Base-by-base conservation (phyloP, 1,284 basidiomycete species). In the Irpex sp. region DNA sequence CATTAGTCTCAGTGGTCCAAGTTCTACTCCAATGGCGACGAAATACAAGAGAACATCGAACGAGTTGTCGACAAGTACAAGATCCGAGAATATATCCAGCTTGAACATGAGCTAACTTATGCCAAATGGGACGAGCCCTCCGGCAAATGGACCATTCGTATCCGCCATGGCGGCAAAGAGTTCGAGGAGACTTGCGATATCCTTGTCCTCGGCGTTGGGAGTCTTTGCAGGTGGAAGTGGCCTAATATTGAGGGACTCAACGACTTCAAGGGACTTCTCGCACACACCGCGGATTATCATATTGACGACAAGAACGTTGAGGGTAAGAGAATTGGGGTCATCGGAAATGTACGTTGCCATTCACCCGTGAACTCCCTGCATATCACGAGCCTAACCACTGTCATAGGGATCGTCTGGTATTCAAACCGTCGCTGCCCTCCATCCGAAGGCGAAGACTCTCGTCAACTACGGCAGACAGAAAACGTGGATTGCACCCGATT, bases 381-480 rank as follows among this genome's bases (percentile, higher is more conserved):
- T 13, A 47, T n/a, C 2, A 47, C n/a, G 40, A 47, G 2, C 40
- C n/a, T 47, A 47, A 15, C 1, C 17, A 17, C 2, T 72, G 21
- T 26, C 9, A 13, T 61, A 86, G 85, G 86, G 87, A 0, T 87
- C 86, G 0, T 85, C 85, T 15, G 85, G 83, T 1, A 79, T 89
- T 36, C 88, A 89, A 68, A 81, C 87, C 11, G 82, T 88, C 0
- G 79, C 87, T 0, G 79, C 85, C 1, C 72, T 89, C 8, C 85
- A 87, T 66, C 79, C 82, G 1, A 78, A 77, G 62, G 85, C 86
- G 4, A 72, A 74, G 59, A 77, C 79, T 62, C 63, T 89, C 31
- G 74, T 77, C 49, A 86, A 87, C 71, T 88, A 82, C 67, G 86
- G 86, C 40, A 80, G 85, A 13, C 83, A 85, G 1, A 82, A 82